Percentiles rank a stretch among this genome's conserved stretches.
These are phyloP conservation scores for Aspergillus sparsus DNA, from an alignment of 495 filamentous ascomycete genomes.

Conservation along the genomic window DNA sequence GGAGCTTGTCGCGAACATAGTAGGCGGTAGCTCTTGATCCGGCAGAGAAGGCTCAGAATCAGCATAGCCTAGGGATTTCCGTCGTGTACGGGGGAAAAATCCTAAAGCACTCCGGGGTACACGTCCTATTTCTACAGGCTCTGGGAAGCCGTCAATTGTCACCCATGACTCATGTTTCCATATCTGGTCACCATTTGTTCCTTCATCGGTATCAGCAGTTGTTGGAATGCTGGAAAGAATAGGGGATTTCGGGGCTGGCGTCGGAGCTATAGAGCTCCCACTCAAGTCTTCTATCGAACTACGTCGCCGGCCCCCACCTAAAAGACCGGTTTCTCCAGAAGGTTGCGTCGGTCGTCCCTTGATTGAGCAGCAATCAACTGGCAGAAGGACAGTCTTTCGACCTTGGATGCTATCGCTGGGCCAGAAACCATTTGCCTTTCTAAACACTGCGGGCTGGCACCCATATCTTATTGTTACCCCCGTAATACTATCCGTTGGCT, in stretches of 20 bases:
- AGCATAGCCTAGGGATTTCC: slow-evolving; percentile 67
- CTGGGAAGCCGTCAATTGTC: slow-evolving; percentile 64
- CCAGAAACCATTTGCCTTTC: slow-evolving; percentile 92
- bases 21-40: slow-evolving; percentile 31
- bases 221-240: slow-evolving; percentile 22
- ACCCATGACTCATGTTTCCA: slow-evolving; percentile 93
- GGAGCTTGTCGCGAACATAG: slow-evolving; percentile 38
- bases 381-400: slow-evolving; percentile 76
- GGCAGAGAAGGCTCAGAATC: slow-evolving; percentile 40
- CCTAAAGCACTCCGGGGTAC: slow-evolving; percentile 79
- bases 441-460: slow-evolving; percentile 74
- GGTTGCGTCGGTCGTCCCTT: slow-evolving; percentile 61
- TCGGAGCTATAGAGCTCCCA: slow-evolving; percentile 47
- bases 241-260: slow-evolving; percentile 24
- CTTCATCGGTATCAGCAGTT: slow-evolving; percentile 24
- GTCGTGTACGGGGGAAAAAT: slow-evolving; percentile 87
- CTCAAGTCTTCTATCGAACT: slow-evolving; percentile 37
- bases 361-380: slow-evolving; percentile 85
- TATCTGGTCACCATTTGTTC: slow-evolving; percentile 52
- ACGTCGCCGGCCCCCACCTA: slow-evolving; percentile 30
- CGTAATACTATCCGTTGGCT: slow-evolving; percentile 78
- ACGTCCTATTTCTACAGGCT: slow-evolving; percentile 81
- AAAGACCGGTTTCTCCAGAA: slow-evolving; percentile 35
- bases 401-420: slow-evolving; percentile 85
- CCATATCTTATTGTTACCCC: slow-evolving; percentile 89